These are phyloP conservation scores for Coemansia sp. DNA, from an alignment of 192 early-diverging fungal species.

Conservation along the genomic window DNA sequence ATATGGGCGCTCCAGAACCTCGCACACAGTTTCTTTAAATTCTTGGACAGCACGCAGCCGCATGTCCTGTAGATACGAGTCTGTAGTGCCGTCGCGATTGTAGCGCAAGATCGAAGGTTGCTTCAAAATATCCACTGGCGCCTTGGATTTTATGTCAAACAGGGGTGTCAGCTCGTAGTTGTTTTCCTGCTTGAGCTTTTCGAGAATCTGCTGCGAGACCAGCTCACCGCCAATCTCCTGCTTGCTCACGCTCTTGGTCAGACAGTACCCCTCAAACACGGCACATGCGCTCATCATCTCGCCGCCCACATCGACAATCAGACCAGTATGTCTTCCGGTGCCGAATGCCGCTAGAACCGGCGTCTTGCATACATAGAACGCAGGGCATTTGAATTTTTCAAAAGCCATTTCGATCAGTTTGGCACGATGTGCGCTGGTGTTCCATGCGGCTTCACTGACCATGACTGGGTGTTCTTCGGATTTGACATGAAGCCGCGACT, in stretches of 20 bases:
- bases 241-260: slow-evolving; percentile 76
- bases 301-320: slow-evolving; percentile 93
- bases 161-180: slow-evolving; percentile 73
- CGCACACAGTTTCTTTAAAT: slow-evolving; percentile 92
- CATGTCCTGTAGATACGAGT: slow-evolving; percentile 72
- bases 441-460: slow-evolving; percentile 92
- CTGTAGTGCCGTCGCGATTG: slow-evolving; percentile 21
- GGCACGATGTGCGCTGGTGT: slow-evolving; percentile 76
- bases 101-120: slow-evolving; percentile 56
- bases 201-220: slow-evolving; percentile 73
- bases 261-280: slow-evolving; percentile 95
- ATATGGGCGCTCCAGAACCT: slow-evolving; percentile 59
- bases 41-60: slow-evolving; percentile 80
- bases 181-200: slow-evolving; percentile 60
- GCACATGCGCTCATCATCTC: slow-evolving; percentile 85
- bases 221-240: slow-evolving; percentile 81
- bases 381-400: slow-evolving; percentile 88
- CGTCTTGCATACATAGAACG: slow-evolving; percentile 90
- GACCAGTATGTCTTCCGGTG: slow-evolving; percentile 79
- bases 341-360: slow-evolving; percentile 95
- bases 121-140: slow-evolving; percentile 68
- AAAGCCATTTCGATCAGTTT: slow-evolving; percentile 92
- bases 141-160: slow-evolving; percentile 79
- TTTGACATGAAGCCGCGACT: slow-evolving; percentile 67
- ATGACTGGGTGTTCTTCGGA: slow-evolving; percentile 89